Conservation (phyloP, 257 asterid genomes). For the Solanum etuberosum region DNA sequence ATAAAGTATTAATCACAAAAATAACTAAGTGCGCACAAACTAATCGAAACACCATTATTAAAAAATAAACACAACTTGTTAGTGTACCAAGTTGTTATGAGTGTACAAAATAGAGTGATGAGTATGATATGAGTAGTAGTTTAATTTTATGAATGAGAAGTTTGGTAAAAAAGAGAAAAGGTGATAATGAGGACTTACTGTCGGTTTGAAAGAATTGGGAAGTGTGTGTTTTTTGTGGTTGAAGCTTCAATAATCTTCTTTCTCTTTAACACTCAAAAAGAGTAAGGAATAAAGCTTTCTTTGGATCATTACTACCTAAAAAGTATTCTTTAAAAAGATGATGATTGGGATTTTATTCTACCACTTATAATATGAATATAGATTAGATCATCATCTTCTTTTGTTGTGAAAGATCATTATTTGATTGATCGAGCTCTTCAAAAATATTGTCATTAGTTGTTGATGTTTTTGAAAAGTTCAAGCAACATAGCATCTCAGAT, state of each 20-base stretch:
- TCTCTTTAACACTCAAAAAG: neutral
- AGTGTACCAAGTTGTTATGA: neutral
- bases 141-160: conserved; percentile 18
- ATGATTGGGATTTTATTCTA: neutral
- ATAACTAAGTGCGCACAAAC: neutral
- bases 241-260: conserved; percentile 4
- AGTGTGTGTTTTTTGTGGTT: conserved; percentile 23
- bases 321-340: neutral
- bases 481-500: neutral
- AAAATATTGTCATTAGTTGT: neutral
- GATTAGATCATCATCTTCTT: neutral
- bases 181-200: conserved; percentile 34
- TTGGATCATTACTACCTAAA: neutral
- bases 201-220: conserved; percentile 75
- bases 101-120: neutral
- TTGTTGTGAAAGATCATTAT: neutral
- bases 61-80: neutral
- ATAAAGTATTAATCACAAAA: neutral
- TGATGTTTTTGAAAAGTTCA: neutral
- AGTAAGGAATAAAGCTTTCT: conserved; percentile 5
- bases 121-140: neutral
- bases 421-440: no score
- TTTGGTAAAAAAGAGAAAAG: conserved; percentile 40
- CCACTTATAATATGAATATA: neutral
- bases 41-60: no score